A percentile compares a stretch with the other conserved stretches of the same genome.
Evolutionary conservation across 306 rosid genomes (phyloP).

Genomic region (Trifolium fragiferum): DNA sequence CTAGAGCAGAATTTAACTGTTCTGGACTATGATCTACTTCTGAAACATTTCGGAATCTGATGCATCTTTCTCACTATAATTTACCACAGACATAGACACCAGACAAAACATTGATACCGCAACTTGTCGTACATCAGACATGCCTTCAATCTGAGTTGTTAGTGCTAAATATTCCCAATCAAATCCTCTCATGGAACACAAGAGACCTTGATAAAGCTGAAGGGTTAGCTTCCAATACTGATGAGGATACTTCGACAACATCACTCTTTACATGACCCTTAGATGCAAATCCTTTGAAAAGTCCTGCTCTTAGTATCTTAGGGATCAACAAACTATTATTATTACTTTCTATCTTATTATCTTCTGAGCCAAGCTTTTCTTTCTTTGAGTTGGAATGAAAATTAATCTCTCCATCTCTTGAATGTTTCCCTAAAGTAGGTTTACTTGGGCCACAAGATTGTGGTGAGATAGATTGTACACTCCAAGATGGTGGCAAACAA

Average conservation of each 20-base stretch:
- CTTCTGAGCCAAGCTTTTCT: slow-evolving; percentile 42
- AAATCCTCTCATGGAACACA: slow-evolving; percentile 70
- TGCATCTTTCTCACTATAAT: background rate
- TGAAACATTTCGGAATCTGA: slow-evolving; percentile 17
- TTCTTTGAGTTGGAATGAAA: slow-evolving; percentile 42
- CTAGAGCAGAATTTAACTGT: background rate
- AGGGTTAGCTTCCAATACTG: slow-evolving; percentile 77
- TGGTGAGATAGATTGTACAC: slow-evolving; percentile 46
- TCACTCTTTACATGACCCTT: slow-evolving; percentile 55
- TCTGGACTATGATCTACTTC: background rate
- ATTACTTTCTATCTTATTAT: background rate
- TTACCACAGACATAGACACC: background rate
- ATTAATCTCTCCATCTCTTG: slow-evolving; percentile 60
- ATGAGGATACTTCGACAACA: slow-evolving; percentile 47
- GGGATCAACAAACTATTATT: slow-evolving; percentile 57
- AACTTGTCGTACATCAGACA: background rate
- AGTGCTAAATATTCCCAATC: slow-evolving; percentile 8
- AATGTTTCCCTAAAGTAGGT: slow-evolving; percentile 67
- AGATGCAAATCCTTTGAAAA: slow-evolving; percentile 59
- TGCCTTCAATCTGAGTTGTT: background rate
- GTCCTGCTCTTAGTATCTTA: slow-evolving; percentile 64
- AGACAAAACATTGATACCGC: background rate
- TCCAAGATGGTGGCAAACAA: slow-evolving; percentile 62
- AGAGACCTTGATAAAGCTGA: slow-evolving; percentile 79
- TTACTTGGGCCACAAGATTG: slow-evolving; percentile 49